Evolutionary conservation across 164 flowering plant genomes (phyloP), one percentile per base, ranked within the genome.

Genomic region (Cinnamomum micranthum): DNA sequence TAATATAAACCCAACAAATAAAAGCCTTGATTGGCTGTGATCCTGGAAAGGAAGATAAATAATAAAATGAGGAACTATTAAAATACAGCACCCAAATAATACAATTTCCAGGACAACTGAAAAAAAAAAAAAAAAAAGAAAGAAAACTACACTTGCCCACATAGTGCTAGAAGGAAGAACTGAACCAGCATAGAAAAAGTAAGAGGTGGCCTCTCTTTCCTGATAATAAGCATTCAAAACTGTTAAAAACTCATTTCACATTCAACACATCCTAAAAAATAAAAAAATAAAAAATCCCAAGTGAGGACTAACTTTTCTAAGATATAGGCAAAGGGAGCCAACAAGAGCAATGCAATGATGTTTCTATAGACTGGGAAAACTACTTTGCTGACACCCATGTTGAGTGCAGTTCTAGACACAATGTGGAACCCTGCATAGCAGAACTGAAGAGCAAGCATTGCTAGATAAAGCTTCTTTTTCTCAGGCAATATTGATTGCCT

Each of bases 1-100:
- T 90, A 85, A 59, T 88, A 83, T 80, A 92, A 71, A 55, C 94
- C 97, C 84, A 92, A 73, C 31, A 89, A 80, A 80, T 92, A 92
- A 75, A 89, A 92, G 72, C 91, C 94, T 80, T 92, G 97, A 79
- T 87, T 90, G 70, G 94, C 94, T 28, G 97, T 89, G 60, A 92
- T 87, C 77, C 97, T 90, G 84, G 33, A 35, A 74, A 73, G 23
- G 72, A 15, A 68, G 47, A 24, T 33, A 51, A 19, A 25, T 27
- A 50, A 76, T 20, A 67, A 70, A 19, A 55, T 14, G 25, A 27
- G 12, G 35, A 19, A 15, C 9, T n/a, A 31, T 31, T 31, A 31
- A 31, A 31, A 31, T 4, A 31, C 35, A 0, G 35, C 6, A 31
- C 35, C 35, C 35, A 65, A 78, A 31, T 4, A 7, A 72, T 68